Evolutionary conservation across 129 eudicot genomes (phyloP), one percentile per base, ranked within the genome.

Genomic region (Flaveria robusta): DNA sequence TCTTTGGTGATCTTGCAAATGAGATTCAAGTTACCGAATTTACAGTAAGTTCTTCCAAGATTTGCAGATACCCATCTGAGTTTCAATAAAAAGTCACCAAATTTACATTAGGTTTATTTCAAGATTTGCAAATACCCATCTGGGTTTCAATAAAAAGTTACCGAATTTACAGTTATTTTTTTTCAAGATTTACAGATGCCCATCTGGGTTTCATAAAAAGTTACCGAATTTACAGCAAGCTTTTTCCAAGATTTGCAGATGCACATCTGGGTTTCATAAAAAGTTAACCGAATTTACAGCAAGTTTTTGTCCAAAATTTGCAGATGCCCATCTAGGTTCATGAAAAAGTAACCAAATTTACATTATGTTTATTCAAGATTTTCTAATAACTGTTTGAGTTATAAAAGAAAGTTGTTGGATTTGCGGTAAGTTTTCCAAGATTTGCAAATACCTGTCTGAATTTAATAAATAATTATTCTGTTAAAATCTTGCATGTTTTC

Each of bases 171-270:
- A 8, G 13, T 2, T 1, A 43, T 13, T 43, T 34, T 9, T 42
- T 74, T 55, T 47, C 72, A 63, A 43, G 26, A 68, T 75, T 26
- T 26, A 14, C 67, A 20, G 7, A 47, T 62, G 16, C 37, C 29
- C 64, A 26, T 74, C n/a, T 4, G 66, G 18, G 24, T 56, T 60
- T 74, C 14, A 14, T 58, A 58, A 49, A 49, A 94, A 86, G 97
- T 85, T 46, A 94, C 98, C 1, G 98, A 91, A 76, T 94, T 94
- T 68, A 94, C 99, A 77, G n/a, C n/a, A n/a, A n/a, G n/a, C n/a
- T n/a, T n/a, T n/a, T 74, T 52, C 42, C 71, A 62, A 42, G 34
- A 68, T 74, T 42, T 58, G 26, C 65, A 16, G 11, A 74, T 60
- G 24, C 16, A 27, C 63, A 46, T 70, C 16, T 16, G 75, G 23